Evolutionary conservation across 176 grass and related monocot genomes (phyloP).

Genomic region (Miscanthus lutarioriparius): DNA sequence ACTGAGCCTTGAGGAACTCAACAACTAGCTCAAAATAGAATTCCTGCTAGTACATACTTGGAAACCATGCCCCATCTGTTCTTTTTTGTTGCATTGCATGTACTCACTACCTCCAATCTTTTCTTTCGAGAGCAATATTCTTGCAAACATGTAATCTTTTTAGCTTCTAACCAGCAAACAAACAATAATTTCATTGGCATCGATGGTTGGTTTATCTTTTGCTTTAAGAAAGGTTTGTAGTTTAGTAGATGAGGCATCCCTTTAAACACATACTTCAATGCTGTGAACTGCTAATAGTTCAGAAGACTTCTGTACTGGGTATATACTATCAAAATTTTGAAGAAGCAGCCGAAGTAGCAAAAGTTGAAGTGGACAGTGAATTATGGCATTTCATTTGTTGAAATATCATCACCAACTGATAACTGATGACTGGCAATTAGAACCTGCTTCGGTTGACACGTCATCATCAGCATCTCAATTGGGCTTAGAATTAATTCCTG

Average conservation of each 20-base stretch:
- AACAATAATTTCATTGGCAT: neutral
- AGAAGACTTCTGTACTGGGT: neutral
- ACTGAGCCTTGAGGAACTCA: neutral
- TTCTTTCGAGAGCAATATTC: neutral
- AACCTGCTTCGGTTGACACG: neutral
- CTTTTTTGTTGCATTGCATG: slow-evolving; percentile 7
- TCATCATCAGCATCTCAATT: neutral
- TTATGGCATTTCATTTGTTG: neutral
- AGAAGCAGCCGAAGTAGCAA: neutral
- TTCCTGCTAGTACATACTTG: neutral
- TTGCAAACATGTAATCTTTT: neutral
- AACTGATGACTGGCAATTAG: neutral
- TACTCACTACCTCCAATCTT: neutral
- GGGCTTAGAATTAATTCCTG: neutral
- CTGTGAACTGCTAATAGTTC: neutral
- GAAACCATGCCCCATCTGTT: neutral
- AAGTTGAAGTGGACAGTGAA: neutral
- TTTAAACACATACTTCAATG: neutral
- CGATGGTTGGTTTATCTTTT: neutral
- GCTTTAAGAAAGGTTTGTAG: neutral
- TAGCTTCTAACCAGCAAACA: neutral
- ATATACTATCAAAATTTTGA: neutral
- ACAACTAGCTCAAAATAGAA: neutral
- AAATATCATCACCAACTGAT: neutral
- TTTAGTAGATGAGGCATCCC: neutral